A percentile compares a stretch with the other conserved stretches of the same genome.
Conservation (phyloP, 2,329 filamentous ascomycete genomes). For the Botryotinia convoluta region DNA sequence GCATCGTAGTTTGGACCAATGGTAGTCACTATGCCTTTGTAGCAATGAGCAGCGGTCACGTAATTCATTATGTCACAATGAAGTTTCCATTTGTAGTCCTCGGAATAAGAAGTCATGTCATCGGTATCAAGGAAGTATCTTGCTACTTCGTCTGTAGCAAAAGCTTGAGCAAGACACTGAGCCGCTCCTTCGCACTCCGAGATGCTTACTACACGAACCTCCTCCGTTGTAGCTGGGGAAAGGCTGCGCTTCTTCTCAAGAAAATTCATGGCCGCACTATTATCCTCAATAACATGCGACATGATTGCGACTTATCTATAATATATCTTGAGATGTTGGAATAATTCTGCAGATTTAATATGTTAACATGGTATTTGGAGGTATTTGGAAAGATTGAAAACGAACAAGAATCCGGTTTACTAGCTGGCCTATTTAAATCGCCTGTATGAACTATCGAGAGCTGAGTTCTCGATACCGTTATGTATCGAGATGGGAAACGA, state of each 20-base stretch:
- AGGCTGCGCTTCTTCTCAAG: slow-evolving; percentile 37
- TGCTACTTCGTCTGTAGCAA: slow-evolving; percentile 70
- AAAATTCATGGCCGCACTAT: slow-evolving; percentile 23
- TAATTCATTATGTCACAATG: slow-evolving; percentile 77
- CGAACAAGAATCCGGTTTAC: slow-evolving; percentile 36
- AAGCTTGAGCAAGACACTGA: slow-evolving; percentile 71
- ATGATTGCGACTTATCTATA: slow-evolving; percentile 32
- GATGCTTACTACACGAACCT: slow-evolving; percentile 62
- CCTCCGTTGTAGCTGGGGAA: slow-evolving; percentile 41
- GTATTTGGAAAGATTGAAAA: neutral
- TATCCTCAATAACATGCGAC: slow-evolving; percentile 41
- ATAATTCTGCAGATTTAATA: neutral
- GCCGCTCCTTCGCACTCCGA: slow-evolving; percentile 70
- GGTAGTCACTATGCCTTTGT: slow-evolving; percentile 71
- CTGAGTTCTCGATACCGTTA: slow-evolving; percentile 55
- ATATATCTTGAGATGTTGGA: neutral
- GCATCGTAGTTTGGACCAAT: slow-evolving; percentile 74
- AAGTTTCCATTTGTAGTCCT: slow-evolving; percentile 70
- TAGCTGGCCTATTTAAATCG: slow-evolving; percentile 41
- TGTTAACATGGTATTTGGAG: slow-evolving; percentile 28
- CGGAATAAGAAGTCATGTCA: slow-evolving; percentile 60
- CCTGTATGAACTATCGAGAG: slow-evolving; percentile 55
- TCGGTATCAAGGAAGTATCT: slow-evolving; percentile 73
- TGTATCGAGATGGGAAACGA: slow-evolving; percentile 54
- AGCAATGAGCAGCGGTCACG: slow-evolving; percentile 70